These are phyloP conservation scores for Fraxinus anomala DNA, from an alignment of 257 asterid species.

Conservation along the genomic window DNA sequence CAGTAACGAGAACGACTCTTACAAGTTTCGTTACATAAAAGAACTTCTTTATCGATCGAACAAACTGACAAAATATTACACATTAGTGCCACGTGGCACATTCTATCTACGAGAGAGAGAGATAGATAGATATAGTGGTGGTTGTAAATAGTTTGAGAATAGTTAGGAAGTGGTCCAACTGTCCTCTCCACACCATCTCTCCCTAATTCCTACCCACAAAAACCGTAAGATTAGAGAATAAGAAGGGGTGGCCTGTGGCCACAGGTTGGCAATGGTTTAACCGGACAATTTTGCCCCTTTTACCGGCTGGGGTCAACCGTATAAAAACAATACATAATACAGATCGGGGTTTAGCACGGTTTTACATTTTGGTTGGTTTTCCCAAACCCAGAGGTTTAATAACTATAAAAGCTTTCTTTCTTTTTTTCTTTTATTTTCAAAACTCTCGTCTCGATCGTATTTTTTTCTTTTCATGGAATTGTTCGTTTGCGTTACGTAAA, in stretches of 20 bases:
- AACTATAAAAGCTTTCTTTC: not conserved
- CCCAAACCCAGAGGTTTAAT: constrained; percentile 56
- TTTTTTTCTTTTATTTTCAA: not conserved
- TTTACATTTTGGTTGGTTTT: constrained; percentile 27
- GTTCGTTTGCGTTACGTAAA: constrained; percentile 43
- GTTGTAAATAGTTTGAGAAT: constrained; percentile 33
- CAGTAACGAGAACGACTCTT: too few relatives aligned
- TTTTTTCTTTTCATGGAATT: constrained; percentile 2
- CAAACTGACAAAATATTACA: not conserved
- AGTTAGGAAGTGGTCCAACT: constrained; percentile 48
- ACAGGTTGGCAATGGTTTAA: constrained; percentile 4
- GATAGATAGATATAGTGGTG: constrained; percentile 39
- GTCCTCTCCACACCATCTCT: constrained; percentile 7
- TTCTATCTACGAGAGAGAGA: constrained; percentile 33
- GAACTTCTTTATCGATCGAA: too few relatives aligned
- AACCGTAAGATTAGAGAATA: constrained; percentile 21
- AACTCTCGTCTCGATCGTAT: constrained; percentile 11
- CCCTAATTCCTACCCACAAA: constrained; percentile 31
- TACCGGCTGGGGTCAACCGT: constrained; percentile 28
- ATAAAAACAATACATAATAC: constrained; percentile 17
- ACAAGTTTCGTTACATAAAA: too few relatives aligned
- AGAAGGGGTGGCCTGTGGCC: not conserved
- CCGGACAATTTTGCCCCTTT: constrained; percentile 32
- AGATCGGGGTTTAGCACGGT: constrained; percentile 44
- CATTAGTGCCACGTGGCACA: constrained; percentile 31